These are phyloP conservation scores for Syzygium aqueum DNA, from an alignment of 345 rosid species.

Conservation along the genomic window DNA sequence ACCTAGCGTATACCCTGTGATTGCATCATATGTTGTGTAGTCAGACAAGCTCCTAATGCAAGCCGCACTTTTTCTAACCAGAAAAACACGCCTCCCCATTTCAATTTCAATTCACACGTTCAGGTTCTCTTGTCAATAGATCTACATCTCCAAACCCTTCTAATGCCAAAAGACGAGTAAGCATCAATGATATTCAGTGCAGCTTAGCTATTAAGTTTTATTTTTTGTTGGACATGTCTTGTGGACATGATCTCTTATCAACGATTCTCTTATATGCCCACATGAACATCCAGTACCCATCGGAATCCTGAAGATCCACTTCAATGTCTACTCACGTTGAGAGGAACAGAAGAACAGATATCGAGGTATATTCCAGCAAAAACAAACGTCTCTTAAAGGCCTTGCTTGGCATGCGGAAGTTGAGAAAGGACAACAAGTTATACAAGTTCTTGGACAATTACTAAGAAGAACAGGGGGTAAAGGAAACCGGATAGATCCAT, in stretches of 20 bases:
- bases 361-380: constrained; percentile 31
- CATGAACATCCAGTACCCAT: constrained; percentile 20
- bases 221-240: not conserved
- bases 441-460: constrained; percentile 25
- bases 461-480: constrained; percentile 4
- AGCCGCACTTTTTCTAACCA: constrained; percentile 5
- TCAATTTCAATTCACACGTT: constrained; percentile 27
- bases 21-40: not conserved
- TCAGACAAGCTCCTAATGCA: not conserved
- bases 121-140: constrained; percentile 41
- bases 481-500: not conserved
- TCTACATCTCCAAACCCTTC: constrained; percentile 35
- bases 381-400: constrained; percentile 57
- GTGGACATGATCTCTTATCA: not conserved
- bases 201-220: not conserved
- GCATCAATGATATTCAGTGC: not conserved
- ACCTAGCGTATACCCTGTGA: not conserved
- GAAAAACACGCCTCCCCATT: constrained; percentile 48
- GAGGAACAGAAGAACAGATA: constrained; percentile 23
- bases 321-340: constrained; percentile 21
- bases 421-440: constrained; percentile 23
- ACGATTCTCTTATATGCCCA: not conserved
- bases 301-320: constrained; percentile 38
- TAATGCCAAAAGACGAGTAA: constrained; percentile 23
- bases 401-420: constrained; percentile 54